phyloP scores from a whole-genome alignment of 129 eudicot genomes.

The Chrysanthemum seticuspe region DNA sequence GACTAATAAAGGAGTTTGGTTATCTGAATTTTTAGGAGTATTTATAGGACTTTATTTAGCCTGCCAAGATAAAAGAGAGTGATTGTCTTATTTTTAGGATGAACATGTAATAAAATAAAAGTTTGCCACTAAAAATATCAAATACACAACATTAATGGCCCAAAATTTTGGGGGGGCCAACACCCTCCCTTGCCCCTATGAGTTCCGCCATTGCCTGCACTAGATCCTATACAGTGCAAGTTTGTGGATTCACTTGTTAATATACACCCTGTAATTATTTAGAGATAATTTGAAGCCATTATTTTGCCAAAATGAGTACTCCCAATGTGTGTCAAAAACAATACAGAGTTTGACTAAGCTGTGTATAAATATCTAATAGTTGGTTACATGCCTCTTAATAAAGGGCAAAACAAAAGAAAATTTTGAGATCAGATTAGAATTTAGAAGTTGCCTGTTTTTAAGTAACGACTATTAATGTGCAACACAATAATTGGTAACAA shows the following conservation, averaged over 20 bases:
- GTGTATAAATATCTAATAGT: not conserved
- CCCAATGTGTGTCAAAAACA: not conserved
- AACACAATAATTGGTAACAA: not conserved
- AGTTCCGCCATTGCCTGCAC: not conserved
- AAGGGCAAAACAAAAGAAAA: not conserved
- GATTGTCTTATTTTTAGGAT: no score
- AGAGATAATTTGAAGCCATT: not conserved
- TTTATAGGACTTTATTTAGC: not conserved
- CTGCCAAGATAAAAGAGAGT: not conserved
- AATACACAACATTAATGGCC: no score
- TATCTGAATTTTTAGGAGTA: no score
- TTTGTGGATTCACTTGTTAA: not conserved
- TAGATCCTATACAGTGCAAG: not conserved
- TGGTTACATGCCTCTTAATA: not conserved
- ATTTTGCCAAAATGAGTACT: not conserved
- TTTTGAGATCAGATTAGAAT: not conserved
- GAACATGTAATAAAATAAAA: no score
- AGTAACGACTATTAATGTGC: not conserved
- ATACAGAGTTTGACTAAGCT: not conserved
- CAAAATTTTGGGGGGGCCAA: no score
- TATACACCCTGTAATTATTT: not conserved
- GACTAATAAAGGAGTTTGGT: no score
- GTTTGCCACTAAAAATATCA: no score
- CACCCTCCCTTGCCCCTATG: no score
- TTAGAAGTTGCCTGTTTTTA: not conserved